A percentile compares a stretch with the other conserved stretches of the same genome.
These are phyloP conservation scores for Colletotrichum sp. DNA, from an alignment of 2,329 filamentous ascomycete genomes.

Conservation along the genomic window DNA sequence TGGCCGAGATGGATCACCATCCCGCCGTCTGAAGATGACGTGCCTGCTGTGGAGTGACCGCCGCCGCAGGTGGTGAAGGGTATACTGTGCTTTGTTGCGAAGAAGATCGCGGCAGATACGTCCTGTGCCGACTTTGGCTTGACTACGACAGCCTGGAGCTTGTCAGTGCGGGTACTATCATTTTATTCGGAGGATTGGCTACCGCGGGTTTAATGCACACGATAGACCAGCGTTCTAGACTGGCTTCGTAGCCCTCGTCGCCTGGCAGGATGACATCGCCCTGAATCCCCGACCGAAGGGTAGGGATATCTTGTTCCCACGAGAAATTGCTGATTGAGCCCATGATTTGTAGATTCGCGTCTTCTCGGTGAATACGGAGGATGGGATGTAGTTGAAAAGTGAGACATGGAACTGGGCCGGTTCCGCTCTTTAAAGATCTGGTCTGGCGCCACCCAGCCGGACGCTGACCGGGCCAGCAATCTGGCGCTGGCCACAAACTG, in stretches of 20 bases:
- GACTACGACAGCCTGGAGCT: slow-evolving; percentile 46
- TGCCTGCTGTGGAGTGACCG: slow-evolving; percentile 59
- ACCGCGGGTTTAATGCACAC: slow-evolving; percentile 40
- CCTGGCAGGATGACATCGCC: slow-evolving; percentile 37
- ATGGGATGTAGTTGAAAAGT: neutral
- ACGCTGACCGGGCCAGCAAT: neutral
- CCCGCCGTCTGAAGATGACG: slow-evolving; percentile 52
- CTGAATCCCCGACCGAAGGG: neutral
- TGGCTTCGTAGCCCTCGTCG: slow-evolving; percentile 36
- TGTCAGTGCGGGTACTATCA: neutral
- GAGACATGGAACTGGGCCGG: rapidly evolving
- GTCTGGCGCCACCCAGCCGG: neutral
- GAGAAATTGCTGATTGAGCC: neutral
- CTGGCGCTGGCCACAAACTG: neutral
- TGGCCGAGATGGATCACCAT: slow-evolving; percentile 60
- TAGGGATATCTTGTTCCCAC: neutral
- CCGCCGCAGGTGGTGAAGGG: slow-evolving; percentile 60
- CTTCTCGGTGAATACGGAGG: neutral
- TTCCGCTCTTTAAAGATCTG: rapidly evolving
- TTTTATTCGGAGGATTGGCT: neutral
- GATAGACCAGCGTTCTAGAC: slow-evolving; percentile 40
- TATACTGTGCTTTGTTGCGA: slow-evolving; percentile 46
- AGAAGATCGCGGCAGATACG: slow-evolving; percentile 46
- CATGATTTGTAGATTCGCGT: neutral
- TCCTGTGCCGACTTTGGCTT: slow-evolving; percentile 44